Conservation (phyloP, 768 basidiomycete genomes). For the Cantharellus cinnabarinus region DNA sequence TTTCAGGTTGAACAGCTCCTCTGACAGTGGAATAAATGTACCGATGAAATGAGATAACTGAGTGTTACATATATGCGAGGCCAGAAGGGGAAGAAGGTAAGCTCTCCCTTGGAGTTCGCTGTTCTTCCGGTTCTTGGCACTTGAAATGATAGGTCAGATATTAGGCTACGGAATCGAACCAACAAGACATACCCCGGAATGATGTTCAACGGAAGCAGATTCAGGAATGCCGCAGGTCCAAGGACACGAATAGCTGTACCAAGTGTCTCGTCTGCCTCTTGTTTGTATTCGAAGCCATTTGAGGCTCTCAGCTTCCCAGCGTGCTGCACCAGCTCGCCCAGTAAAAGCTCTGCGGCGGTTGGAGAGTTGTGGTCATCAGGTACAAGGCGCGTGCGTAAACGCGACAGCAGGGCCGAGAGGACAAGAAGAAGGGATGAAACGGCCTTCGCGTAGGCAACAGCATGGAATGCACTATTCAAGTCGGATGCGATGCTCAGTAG, state of each 20-base stretch:
- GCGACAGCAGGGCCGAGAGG: conserved; percentile 44
- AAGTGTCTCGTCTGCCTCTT: conserved; percentile 60
- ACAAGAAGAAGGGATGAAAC: conserved; percentile 66
- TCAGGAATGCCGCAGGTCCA: conserved; percentile 64
- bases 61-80: conserved; percentile 49
- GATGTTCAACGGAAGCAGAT: conserved; percentile 63
- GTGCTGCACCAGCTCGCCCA: conserved; percentile 46
- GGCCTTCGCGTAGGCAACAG: conserved; percentile 49
- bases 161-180: background rate
- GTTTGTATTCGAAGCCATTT: conserved; percentile 79
- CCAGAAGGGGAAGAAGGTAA: conserved; percentile 73
- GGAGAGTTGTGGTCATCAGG: conserved; percentile 20
- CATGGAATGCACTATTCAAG: conserved; percentile 44
- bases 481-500: conserved; percentile 44
- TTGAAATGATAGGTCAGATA: conserved; percentile 1
- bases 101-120: conserved; percentile 56
- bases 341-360: conserved; percentile 47
- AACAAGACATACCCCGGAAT: conserved; percentile 43
- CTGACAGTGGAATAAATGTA: conserved; percentile 86
- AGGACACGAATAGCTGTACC: conserved; percentile 65
- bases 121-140: conserved; percentile 23
- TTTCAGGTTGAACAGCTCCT: conserved; percentile 77
- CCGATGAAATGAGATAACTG: conserved; percentile 68
- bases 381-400: conserved; percentile 30
- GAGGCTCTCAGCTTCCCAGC: conserved; percentile 55